Base-by-base conservation (phyloP, 148 eudicot genomes). In the Polygonum aviculare region DNA sequence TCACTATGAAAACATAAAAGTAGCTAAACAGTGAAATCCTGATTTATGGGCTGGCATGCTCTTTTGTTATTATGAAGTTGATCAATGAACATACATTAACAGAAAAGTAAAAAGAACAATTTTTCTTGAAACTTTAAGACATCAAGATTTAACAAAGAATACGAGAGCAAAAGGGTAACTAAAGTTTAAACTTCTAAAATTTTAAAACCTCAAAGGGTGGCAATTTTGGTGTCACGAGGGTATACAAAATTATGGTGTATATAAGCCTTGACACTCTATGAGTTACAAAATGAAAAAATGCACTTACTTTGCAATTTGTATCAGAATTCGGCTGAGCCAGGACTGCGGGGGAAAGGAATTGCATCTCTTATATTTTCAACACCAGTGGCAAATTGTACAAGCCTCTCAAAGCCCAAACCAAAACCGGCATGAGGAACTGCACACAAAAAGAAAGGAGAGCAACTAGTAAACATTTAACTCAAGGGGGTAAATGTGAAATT, bases 351-450 rank as follows among this genome's bases (percentile, higher is more conserved):
- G 74, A 93, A 96, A 44, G 99, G 98, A 69, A 96, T 96, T 16
- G 89, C 90, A 72, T 96, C 99, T 82, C 99, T 88, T 69, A 96
- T 96, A 77, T 96, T 96, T 19, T 96, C 99, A 4, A 96, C 84
- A 35, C 99, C 99, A 49, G 99, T 96, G 3, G 98, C 97, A 78
- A 96, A 96, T 70, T 96, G 99, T 54, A 96, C 99, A 72, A 96
- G 94, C 85, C 99, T 87, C 78, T 96, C 99, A 72, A 96, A 96
- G 39, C 99, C 99, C 71, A 96, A 81, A 69, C 99, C 99, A 39
- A 96, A 96, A 49, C 99, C 99, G 0, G 99, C 96, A 81, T 95
- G 98, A 78, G 98, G 98, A 83, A 95, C 98, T 95, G 91, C 84
- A 81, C 19, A 41, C 54, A 55, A 52, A 75, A 19, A 75, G 21